Evolutionary conservation across 192 early-diverging fungal species (phyloP).

Genomic region (Coemansia javaensis): DNA sequence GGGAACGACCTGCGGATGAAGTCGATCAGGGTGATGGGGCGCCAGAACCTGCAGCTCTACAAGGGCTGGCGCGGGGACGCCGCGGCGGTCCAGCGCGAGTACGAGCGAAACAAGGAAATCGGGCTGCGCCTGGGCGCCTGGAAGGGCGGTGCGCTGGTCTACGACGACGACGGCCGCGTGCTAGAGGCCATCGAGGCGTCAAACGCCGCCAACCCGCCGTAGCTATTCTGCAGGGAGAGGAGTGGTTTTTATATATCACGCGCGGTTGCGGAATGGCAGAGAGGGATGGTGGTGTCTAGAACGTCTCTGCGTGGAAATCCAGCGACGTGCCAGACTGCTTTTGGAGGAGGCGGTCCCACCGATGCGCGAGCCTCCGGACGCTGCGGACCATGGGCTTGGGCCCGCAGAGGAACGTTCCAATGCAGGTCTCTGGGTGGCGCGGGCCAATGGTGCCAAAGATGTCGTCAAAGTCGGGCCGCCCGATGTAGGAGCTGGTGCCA

Average conservation of each 20-base stretch:
- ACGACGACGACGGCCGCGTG: conserved; percentile 78
- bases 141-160: conserved; percentile 76
- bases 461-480: conserved; percentile 69
- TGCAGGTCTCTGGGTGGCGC: conserved; percentile 57
- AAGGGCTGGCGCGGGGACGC: conserved; percentile 78
- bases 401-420: conserved; percentile 85
- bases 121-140: conserved; percentile 68
- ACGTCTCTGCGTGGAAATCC: conserved; percentile 24
- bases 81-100: conserved; percentile 64
- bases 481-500: conserved; percentile 63
- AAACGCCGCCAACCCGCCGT: conserved; percentile 30
- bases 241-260: too few species aligned
- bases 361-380: conserved; percentile 48
- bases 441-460: conserved; percentile 60
- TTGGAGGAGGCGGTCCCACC: conserved; percentile 24
- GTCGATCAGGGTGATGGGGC: conserved; percentile 75
- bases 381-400: conserved; percentile 63
- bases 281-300: too few species aligned
- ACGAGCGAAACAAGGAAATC: conserved; percentile 76
- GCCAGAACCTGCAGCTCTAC: conserved; percentile 83
- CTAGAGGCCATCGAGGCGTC: conserved; percentile 53
- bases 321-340: conserved; percentile 15
- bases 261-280: too few species aligned
- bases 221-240: background rate
- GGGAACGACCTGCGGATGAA: conserved; percentile 81